A percentile compares a stretch with the other conserved stretches of the same genome.
Conservation (phyloP, 345 rosid genomes). For the Zanthoxylum bungeanum region DNA sequence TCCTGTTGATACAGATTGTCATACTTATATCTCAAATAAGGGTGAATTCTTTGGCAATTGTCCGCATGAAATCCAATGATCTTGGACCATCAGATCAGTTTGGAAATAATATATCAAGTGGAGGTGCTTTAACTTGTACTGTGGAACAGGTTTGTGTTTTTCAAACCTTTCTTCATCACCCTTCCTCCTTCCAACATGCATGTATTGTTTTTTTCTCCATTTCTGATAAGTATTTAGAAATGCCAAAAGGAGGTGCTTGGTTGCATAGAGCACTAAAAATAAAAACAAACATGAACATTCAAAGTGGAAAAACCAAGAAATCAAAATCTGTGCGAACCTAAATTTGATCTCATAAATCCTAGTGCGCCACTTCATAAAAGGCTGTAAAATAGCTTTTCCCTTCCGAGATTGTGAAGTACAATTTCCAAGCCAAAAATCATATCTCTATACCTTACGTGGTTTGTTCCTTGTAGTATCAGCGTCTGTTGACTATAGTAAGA, state of each 20-base stretch:
- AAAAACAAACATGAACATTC: background rate
- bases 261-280: background rate
- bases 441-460: background rate
- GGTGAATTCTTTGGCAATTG: conserved; percentile 75
- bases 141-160: conserved; percentile 66
- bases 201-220: background rate
- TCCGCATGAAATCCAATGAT: conserved; percentile 58
- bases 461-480: background rate
- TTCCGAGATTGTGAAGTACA: background rate
- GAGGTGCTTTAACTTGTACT: conserved; percentile 38
- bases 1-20: conserved; percentile 49
- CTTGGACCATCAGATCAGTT: conserved; percentile 29
- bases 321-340: background rate
- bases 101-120: conserved; percentile 27
- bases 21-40: conserved; percentile 70
- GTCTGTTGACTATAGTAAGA: background rate
- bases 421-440: background rate
- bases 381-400: background rate
- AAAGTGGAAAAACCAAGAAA: background rate
- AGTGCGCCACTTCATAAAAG: background rate
- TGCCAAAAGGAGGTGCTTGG: background rate
- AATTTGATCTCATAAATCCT: background rate
- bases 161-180: background rate
- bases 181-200: background rate
- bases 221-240: background rate